phyloP scores from a whole-genome alignment of 108 stramenopile genomes.

The Schizochytrium sp. region DNA sequence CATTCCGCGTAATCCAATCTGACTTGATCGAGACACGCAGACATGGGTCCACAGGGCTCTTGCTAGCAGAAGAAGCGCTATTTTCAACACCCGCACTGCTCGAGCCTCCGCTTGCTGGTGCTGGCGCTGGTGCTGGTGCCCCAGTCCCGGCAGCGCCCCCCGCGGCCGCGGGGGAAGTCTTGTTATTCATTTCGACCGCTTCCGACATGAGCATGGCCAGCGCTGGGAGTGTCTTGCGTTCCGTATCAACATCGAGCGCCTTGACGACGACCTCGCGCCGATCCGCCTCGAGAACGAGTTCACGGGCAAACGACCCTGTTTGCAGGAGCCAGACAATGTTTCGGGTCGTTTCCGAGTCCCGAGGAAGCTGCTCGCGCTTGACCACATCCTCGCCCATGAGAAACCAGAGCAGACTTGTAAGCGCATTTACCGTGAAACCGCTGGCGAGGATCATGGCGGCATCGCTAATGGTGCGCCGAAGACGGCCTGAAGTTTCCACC shows the following conservation, averaged over 20 bases:
- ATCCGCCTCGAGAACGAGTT: background rate
- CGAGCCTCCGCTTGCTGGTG: too few species aligned
- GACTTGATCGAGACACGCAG: background rate
- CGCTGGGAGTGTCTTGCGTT: background rate
- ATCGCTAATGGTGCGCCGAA: background rate
- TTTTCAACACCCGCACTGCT: too few species aligned
- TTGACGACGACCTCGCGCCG: background rate
- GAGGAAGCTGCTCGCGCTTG: background rate
- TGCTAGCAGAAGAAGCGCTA: too few species aligned
- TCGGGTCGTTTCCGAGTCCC: background rate
- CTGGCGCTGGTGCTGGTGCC: too few species aligned
- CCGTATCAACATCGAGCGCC: background rate
- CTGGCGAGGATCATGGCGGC: background rate
- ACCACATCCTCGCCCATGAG: background rate
- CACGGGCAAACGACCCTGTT: background rate
- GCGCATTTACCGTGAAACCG: background rate
- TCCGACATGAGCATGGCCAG: background rate
- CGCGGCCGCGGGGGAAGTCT: background rate
- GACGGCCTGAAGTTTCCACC: background rate
- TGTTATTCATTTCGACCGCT: background rate
- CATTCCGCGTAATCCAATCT: slow-evolving; percentile 1
- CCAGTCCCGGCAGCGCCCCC: background rate
- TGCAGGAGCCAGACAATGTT: background rate
- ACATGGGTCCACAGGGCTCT: background rate
- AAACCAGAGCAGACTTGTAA: background rate